Evolutionary conservation across 2,329 filamentous ascomycete species (phyloP).

Genomic region (Colletotrichum lindemuthianum): DNA sequence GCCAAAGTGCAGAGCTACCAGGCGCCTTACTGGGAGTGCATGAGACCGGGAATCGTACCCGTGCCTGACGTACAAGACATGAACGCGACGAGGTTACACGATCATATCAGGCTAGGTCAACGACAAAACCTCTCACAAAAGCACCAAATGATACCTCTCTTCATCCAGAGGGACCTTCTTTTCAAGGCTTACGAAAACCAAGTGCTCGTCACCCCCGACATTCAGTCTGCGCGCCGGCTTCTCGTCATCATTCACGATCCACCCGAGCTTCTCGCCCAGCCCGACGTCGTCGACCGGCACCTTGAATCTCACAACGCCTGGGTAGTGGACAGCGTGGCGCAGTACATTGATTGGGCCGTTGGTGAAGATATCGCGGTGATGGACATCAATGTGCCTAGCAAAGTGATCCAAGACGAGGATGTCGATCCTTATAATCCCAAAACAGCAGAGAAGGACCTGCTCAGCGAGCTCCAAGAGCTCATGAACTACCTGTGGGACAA

Average conservation of each 20-base stretch:
- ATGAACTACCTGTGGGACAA: conserved; percentile 96
- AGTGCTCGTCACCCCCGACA: conserved; percentile 80
- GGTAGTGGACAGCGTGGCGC: conserved; percentile 83
- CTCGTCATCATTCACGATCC: conserved; percentile 93
- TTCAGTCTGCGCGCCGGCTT: conserved; percentile 73
- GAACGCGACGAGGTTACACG: conserved; percentile 75
- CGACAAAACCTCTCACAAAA: conserved; percentile 75
- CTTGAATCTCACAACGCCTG: conserved; percentile 87
- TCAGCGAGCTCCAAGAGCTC: conserved; percentile 75
- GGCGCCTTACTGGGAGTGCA: conserved; percentile 85
- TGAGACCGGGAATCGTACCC: conserved; percentile 75
- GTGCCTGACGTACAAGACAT: conserved; percentile 61
- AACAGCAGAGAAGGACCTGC: conserved; percentile 57
- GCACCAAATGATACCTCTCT: conserved; percentile 81
- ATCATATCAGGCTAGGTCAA: conserved; percentile 83
- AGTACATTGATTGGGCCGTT: conserved; percentile 86
- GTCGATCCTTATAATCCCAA: conserved; percentile 58
- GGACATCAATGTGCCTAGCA: conserved; percentile 89
- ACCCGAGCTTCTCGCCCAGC: conserved; percentile 75
- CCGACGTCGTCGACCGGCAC: conserved; percentile 75
- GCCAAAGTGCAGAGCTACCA: conserved; percentile 69
- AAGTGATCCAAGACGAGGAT: conserved; percentile 72
- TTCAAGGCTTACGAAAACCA: conserved; percentile 87
- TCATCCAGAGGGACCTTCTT: conserved; percentile 78
- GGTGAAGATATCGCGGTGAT: conserved; percentile 84